These are phyloP conservation scores for Rhizodiscina lignyota DNA, from an alignment of 495 filamentous ascomycete species.

Conservation along the genomic window DNA sequence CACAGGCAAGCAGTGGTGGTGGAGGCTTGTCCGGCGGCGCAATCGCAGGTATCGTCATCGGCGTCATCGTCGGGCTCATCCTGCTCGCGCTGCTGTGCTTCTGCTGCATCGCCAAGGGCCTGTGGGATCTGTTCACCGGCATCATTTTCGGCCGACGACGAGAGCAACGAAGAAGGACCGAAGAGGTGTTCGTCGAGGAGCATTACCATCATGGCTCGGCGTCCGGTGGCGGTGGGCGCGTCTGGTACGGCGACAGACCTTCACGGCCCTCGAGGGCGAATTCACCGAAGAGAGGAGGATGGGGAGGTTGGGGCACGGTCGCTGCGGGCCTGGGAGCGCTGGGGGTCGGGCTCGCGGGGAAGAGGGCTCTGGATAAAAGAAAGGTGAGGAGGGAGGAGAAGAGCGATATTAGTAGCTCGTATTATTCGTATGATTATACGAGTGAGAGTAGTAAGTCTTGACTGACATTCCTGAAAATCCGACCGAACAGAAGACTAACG, in stretches of 20 bases:
- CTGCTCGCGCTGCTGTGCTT: slow-evolving; percentile 58
- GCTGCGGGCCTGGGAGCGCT: slow-evolving; percentile 47
- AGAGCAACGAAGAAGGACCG: slow-evolving; percentile 26
- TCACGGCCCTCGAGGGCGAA: slow-evolving; percentile 32
- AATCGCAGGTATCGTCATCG: slow-evolving; percentile 91
- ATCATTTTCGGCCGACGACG: slow-evolving; percentile 38
- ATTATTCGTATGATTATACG: no score
- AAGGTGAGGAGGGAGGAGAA: slow-evolving; percentile 7
- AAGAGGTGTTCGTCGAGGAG: slow-evolving; percentile 37
- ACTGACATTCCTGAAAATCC: no score
- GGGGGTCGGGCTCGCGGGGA: slow-evolving; percentile 61
- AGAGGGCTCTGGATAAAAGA: slow-evolving; percentile 38
- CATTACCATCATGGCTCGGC: slow-evolving; percentile 35
- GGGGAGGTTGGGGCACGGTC: slow-evolving; percentile 38
- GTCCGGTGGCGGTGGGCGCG: slow-evolving; percentile 29
- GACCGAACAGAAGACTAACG: no score
- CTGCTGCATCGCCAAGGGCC: slow-evolving; percentile 52
- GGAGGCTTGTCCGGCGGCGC: slow-evolving; percentile 61
- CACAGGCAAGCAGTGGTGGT: no score
- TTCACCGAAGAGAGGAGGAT: slow-evolving; percentile 38
- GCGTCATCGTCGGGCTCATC: slow-evolving; percentile 58
- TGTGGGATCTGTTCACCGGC: slow-evolving; percentile 45
- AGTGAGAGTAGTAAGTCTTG: no score
- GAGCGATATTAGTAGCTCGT: no score
- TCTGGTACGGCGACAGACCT: slow-evolving; percentile 47